A percentile compares a stretch with the other conserved stretches of the same genome.
Conservation (phyloP, 1,139 yeast species). For the Candida sp. region DNA sequence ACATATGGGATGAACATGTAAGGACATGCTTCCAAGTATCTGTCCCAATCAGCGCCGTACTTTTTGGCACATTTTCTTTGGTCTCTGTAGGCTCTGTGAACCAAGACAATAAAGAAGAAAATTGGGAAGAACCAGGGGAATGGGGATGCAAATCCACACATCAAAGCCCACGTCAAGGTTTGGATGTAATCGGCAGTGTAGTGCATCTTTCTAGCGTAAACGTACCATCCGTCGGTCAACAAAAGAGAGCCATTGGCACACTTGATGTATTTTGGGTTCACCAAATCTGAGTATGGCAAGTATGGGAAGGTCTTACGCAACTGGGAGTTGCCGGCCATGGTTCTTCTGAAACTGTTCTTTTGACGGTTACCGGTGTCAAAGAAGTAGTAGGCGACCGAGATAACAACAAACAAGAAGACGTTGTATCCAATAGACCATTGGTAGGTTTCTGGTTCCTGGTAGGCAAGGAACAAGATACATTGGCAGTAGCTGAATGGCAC, state of each 20-base stretch:
- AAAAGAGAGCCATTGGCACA: conserved; percentile 86
- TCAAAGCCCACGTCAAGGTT: conserved; percentile 89
- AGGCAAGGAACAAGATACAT: conserved; percentile 80
- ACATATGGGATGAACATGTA: conserved; percentile 90
- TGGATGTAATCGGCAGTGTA: conserved; percentile 95
- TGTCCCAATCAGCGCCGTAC: conserved; percentile 95
- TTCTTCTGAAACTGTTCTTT: conserved; percentile 91
- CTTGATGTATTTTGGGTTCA: conserved; percentile 82
- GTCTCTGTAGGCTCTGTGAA: conserved; percentile 91
- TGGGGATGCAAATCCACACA: conserved; percentile 86
- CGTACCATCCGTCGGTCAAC: conserved; percentile 94
- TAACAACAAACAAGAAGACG: conserved; percentile 54
- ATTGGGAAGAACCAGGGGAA: conserved; percentile 97
- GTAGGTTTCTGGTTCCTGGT: conserved; percentile 86
- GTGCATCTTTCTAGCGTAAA: conserved; percentile 89
- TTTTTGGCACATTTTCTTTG: conserved; percentile 80
- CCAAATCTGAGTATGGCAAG: conserved; percentile 81
- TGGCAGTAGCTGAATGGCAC: conserved; percentile 98
- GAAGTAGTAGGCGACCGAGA: conserved; percentile 81
- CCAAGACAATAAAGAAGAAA: conserved; percentile 84
- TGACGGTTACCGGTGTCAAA: conserved; percentile 97
- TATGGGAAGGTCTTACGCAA: conserved; percentile 92
- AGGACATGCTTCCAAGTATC: conserved; percentile 87
- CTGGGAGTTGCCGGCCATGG: conserved; percentile 76
- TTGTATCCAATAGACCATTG: conserved; percentile 68